These are phyloP conservation scores for Articulospora tetracladia DNA, from an alignment of 495 filamentous ascomycete genomes.

Conservation along the genomic window DNA sequence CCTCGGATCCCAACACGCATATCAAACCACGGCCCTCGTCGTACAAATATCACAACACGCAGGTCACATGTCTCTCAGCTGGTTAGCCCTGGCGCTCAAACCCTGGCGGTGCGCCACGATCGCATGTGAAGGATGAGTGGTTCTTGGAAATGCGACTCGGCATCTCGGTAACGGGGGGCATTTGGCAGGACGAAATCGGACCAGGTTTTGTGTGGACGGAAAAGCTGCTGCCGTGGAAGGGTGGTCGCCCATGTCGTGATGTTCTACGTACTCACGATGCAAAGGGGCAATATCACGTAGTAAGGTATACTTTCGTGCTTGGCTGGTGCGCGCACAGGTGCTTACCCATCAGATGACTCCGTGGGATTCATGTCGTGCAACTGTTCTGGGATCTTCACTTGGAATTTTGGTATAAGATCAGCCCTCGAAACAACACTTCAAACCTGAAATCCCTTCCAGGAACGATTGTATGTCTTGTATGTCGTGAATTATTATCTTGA, in stretches of 20 bases:
- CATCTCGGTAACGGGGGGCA: slow-evolving; percentile 13
- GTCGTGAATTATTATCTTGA: not conserved
- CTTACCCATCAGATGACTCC: slow-evolving; percentile 12
- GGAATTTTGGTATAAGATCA: slow-evolving; percentile 5
- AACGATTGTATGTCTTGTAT: not conserved
- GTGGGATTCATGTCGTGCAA: slow-evolving; percentile 7
- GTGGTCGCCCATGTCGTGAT: no score
- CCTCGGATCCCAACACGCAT: not conserved
- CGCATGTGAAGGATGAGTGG: not conserved
- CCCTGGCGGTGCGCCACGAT: not conserved
- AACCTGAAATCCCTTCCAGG: not conserved
- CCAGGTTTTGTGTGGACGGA: not conserved
- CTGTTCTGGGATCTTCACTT: slow-evolving; percentile 3
- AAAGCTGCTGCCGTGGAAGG: not conserved
- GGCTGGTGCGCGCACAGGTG: not conserved
- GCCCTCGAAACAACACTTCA: not conserved
- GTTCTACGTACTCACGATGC: not conserved
- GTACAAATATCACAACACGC: slow-evolving; percentile 11
- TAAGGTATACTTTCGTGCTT: not conserved
- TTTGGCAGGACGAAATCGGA: not conserved
- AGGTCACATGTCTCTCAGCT: slow-evolving; percentile 11
- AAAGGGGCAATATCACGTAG: not conserved
- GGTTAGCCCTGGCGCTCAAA: not conserved
- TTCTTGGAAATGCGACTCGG: slow-evolving; percentile 8
- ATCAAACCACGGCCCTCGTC: not conserved